Conservation (phyloP, 495 filamentous ascomycete genomes). For the Aspergillus kassunensis region DNA sequence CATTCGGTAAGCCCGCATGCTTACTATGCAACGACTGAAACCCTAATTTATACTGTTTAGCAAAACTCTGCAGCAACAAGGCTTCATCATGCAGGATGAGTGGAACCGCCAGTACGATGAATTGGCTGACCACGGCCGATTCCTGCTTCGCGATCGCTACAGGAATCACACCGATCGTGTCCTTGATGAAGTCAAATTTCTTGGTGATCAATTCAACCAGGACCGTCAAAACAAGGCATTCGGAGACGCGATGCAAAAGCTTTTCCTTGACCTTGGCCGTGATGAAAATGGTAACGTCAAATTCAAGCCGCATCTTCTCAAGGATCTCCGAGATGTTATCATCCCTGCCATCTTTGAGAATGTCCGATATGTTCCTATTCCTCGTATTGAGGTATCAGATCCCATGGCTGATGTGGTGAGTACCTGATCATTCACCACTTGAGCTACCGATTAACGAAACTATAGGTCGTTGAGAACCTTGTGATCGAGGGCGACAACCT, state of each 20-base stretch:
- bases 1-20: constrained; percentile 49
- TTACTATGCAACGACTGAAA: neutral
- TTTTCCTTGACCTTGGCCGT: constrained; percentile 84
- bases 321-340: constrained; percentile 84
- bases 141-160: constrained; percentile 85
- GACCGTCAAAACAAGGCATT: constrained; percentile 85
- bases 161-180: constrained; percentile 82
- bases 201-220: constrained; percentile 82
- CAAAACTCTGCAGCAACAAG: constrained; percentile 79
- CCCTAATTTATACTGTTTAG: constrained; percentile 20
- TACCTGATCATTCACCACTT: constrained; percentile 7
- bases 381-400: constrained; percentile 90
- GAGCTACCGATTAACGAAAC: neutral
- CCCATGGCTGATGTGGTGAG: constrained; percentile 67
- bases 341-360: constrained; percentile 81
- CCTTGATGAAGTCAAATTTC: constrained; percentile 83
- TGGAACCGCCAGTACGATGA: constrained; percentile 80
- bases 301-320: constrained; percentile 90
- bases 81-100: constrained; percentile 81
- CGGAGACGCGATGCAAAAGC: constrained; percentile 66
- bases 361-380: constrained; percentile 87
- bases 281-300: constrained; percentile 76
- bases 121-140: constrained; percentile 82
- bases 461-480: constrained; percentile 79
- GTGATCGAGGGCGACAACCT: constrained; percentile 96